Conservation (phyloP, 306 rosid genomes). For the Alnus rubra region DNA sequence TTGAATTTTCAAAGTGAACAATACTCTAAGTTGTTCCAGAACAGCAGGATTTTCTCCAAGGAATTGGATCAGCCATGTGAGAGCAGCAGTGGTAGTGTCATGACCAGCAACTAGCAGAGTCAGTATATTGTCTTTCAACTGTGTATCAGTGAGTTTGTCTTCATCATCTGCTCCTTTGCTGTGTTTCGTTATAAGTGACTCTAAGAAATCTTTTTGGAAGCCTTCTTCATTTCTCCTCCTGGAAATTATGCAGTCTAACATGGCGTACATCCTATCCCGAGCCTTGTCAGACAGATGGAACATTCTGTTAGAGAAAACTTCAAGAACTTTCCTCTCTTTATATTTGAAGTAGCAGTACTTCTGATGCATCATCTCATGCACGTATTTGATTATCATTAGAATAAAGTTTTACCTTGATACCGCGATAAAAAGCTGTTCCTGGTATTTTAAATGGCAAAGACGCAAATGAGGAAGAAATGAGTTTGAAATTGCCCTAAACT, state of each 20-base stretch:
- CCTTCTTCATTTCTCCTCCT: slow-evolving; percentile 66
- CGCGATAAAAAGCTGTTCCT: slow-evolving; percentile 72
- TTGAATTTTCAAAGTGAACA: neutral
- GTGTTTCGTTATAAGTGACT: slow-evolving; percentile 66
- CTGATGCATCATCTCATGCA: neutral
- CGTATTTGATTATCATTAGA: too few species aligned
- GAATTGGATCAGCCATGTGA: slow-evolving; percentile 80
- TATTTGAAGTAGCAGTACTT: neutral
- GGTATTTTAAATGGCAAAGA: slow-evolving; percentile 84
- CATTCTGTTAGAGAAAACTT: neutral
- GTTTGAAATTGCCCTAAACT: slow-evolving; percentile 77
- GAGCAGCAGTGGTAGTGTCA: slow-evolving; percentile 92
- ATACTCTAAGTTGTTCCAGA: slow-evolving; percentile 69
- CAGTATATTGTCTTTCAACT: slow-evolving; percentile 76
- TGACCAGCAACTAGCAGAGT: slow-evolving; percentile 88
- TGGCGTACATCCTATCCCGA: slow-evolving; percentile 71
- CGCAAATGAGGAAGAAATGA: slow-evolving; percentile 80
- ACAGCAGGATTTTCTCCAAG: slow-evolving; percentile 72
- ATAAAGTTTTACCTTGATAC: slow-evolving; percentile 59
- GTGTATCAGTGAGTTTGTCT: slow-evolving; percentile 72
- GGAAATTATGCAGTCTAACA: slow-evolving; percentile 65
- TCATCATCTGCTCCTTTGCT: slow-evolving; percentile 49
- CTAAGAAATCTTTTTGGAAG: slow-evolving; percentile 71
- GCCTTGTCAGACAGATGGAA: slow-evolving; percentile 47
- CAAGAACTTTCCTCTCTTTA: neutral